Conservation (phyloP, 768 basidiomycete genomes). For the Crepidotus variabilis region DNA sequence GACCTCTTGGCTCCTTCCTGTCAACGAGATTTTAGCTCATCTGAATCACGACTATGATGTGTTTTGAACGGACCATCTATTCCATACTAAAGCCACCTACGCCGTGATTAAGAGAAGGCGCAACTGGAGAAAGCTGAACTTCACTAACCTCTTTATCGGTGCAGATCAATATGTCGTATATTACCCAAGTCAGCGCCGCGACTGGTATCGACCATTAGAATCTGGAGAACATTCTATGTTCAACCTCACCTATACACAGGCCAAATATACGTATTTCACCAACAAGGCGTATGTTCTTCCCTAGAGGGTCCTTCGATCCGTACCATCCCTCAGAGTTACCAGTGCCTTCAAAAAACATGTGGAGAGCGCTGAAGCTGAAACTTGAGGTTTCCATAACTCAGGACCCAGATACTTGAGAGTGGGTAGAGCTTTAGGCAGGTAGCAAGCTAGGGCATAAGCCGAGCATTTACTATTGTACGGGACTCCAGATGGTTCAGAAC, state of each 20-base stretch:
- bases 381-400: too few relatives aligned
- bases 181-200: slow-evolving; percentile 18
- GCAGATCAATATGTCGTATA: slow-evolving; percentile 18
- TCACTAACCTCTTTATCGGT: slow-evolving; percentile 14
- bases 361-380: too few relatives aligned
- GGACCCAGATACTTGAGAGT: too few relatives aligned
- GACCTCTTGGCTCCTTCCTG: slow-evolving; percentile 16
- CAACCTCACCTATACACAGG: background rate
- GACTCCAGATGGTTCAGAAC: too few relatives aligned
- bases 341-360: too few relatives aligned
- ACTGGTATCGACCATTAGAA: slow-evolving; percentile 8
- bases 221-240: background rate
- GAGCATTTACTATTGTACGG: too few relatives aligned
- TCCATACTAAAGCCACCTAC: slow-evolving; percentile 16
- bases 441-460: too few relatives aligned
- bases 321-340: too few relatives aligned
- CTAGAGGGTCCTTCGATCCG: too few relatives aligned
- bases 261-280: background rate
- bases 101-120: background rate
- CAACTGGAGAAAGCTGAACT: background rate
- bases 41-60: background rate
- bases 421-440: too few relatives aligned
- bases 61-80: slow-evolving; percentile 12
- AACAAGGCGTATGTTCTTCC: background rate
- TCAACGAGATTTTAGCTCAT: background rate